A percentile compares a stretch with the other conserved stretches of the same genome.
Evolutionary conservation across 2,329 filamentous ascomycete genomes (phyloP).

Genomic region (Xylariomycetidae sp.): DNA sequence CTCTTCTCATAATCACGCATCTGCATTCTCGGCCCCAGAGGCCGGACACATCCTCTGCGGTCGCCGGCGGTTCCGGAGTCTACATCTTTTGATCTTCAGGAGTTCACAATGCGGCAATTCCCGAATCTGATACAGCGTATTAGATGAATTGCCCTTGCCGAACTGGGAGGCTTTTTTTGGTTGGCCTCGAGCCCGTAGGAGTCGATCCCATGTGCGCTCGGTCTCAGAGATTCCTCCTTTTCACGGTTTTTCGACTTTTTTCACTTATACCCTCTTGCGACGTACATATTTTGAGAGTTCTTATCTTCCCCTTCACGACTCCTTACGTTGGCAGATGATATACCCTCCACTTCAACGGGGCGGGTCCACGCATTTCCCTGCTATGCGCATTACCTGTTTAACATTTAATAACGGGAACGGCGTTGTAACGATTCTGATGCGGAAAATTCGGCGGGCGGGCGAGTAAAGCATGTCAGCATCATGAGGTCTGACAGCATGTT

Average conservation of each 20-base stretch:
- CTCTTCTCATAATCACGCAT: constrained; percentile 12
- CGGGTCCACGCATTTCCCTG: too few species aligned
- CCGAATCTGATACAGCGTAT: constrained; percentile 8
- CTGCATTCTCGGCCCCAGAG: constrained; percentile 22
- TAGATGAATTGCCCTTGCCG: constrained; percentile 12
- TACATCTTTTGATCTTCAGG: constrained; percentile 15
- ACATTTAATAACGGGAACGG: too few species aligned
- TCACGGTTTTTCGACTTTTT: constrained; percentile 10
- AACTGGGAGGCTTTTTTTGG: constrained; percentile 9
- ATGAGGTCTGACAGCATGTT: too few species aligned
- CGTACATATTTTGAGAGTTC: too few species aligned
- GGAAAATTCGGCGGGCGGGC: too few species aligned
- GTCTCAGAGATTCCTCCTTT: constrained; percentile 10
- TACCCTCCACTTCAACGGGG: too few species aligned
- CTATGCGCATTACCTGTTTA: too few species aligned
- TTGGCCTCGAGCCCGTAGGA: constrained; percentile 21
- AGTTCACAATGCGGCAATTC: constrained; percentile 19
- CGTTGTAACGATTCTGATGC: too few species aligned
- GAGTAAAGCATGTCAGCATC: too few species aligned
- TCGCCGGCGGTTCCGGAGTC: constrained; percentile 21
- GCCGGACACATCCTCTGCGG: constrained; percentile 15
- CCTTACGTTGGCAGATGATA: too few species aligned
- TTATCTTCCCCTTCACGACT: too few species aligned
- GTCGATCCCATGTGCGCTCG: constrained; percentile 22
- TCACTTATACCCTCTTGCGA: constrained; percentile 19